Evolutionary conservation across 352 stramenopile species (phyloP).

Genomic region (Porosira glacialis): DNA sequence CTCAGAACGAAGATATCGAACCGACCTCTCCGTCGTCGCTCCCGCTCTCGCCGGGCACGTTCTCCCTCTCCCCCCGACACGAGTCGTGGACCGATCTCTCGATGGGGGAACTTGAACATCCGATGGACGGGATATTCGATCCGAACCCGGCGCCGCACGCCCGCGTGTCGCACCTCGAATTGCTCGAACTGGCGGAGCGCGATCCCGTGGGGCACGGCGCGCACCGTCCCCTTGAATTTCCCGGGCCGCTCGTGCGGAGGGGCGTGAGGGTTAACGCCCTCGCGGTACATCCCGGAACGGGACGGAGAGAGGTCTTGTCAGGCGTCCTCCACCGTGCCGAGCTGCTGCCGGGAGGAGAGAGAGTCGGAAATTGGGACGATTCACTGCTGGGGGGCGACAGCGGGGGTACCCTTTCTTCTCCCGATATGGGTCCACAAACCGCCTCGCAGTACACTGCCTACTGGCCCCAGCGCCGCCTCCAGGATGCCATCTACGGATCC

Average conservation of each 20-base stretch:
- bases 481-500: conserved; percentile 80
- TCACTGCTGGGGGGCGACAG: conserved; percentile 11
- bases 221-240: conserved; percentile 64
- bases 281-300: conserved; percentile 32
- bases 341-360: conserved; percentile 24
- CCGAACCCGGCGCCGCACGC: conserved; percentile 37
- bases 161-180: conserved; percentile 33
- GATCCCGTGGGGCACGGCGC: conserved; percentile 20
- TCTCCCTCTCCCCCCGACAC: too few species aligned
- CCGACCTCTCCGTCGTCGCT: too few species aligned
- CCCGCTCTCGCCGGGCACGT: too few species aligned
- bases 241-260: conserved; percentile 43
- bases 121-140: conserved; percentile 32
- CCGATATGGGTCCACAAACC: conserved; percentile 9
- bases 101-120: too few species aligned
- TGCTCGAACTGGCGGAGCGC: conserved; percentile 29
- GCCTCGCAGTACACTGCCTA: conserved; percentile 55
- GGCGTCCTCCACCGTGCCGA: conserved; percentile 72
- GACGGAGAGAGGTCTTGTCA: conserved; percentile 51
- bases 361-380: background rate
- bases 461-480: conserved; percentile 65
- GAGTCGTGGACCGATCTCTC: too few species aligned
- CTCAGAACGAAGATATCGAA: too few species aligned
- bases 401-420: conserved; percentile 5
- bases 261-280: conserved; percentile 16